Evolutionary conservation across 768 basidiomycete genomes (phyloP).

Genomic region (Crassisporium funariophilum): DNA sequence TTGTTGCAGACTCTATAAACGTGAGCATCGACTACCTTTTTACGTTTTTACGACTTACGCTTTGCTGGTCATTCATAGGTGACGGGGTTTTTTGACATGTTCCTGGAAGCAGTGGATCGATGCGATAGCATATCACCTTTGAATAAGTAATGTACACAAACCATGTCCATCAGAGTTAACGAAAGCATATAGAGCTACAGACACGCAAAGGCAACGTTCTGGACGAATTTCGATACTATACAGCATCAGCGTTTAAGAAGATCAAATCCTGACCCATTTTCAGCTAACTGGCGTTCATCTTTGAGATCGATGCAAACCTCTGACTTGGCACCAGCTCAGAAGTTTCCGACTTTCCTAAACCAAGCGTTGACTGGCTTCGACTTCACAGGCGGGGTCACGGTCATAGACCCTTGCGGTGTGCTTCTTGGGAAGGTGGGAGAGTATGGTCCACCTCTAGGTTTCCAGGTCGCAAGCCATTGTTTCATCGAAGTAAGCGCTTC

Average conservation of each 20-base stretch:
- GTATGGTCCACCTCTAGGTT: conserved; percentile 14
- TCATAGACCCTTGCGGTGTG: conserved; percentile 12
- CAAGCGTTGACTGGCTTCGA: conserved; percentile 39
- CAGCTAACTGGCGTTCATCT: no score
- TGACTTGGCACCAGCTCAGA: no score
- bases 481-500: conserved; percentile 55
- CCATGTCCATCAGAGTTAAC: background rate
- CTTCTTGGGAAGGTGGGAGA: conserved; percentile 13
- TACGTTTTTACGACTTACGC: background rate
- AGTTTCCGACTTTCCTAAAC: conserved; percentile 29
- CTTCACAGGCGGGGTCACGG: background rate
- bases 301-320: no score
- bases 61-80: conserved; percentile 44
- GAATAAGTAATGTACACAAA: conserved; percentile 33
- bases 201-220: no score
- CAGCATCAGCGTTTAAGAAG: no score
- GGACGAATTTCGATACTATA: no score
- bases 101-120: conserved; percentile 57
- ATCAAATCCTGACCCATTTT: no score
- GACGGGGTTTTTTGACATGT: conserved; percentile 61
- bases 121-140: conserved; percentile 66
- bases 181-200: background rate
- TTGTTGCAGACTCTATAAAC: conserved; percentile 67
- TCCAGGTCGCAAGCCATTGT: conserved; percentile 49
- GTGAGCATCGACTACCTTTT: conserved; percentile 41